Conservation (phyloP, 192 early-diverging fungal species). For the Coemansia sp. region DNA sequence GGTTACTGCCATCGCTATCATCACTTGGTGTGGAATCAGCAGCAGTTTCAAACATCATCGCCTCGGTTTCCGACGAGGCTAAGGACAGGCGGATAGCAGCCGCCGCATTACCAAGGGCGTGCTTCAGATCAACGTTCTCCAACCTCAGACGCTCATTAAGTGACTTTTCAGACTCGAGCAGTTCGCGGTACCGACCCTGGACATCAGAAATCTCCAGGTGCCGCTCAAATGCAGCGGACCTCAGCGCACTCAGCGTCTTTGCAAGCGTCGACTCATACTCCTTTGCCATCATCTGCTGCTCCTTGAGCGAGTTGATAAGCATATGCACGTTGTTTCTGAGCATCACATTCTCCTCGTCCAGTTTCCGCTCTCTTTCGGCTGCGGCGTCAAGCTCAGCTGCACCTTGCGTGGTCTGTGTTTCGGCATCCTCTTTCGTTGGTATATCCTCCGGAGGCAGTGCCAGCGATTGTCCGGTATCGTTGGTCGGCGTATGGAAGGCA, state of each 20-base stretch:
- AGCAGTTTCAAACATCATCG: neutral
- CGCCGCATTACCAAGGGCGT: constrained; percentile 27
- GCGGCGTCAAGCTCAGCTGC: constrained; percentile 7
- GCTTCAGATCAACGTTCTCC: constrained; percentile 32
- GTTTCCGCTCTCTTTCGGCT: neutral
- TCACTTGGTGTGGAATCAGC: neutral
- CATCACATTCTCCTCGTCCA: constrained; percentile 29
- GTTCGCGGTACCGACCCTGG: constrained; percentile 34
- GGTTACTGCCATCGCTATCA: neutral
- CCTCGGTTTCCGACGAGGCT: neutral
- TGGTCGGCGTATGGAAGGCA: constrained; percentile 38
- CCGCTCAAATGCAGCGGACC: constrained; percentile 41
- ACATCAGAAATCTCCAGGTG: constrained; percentile 30
- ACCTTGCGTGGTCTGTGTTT: constrained; percentile 6
- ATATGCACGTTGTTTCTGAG: constrained; percentile 21
- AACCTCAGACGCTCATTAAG: constrained; percentile 31
- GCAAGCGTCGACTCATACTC: constrained; percentile 46
- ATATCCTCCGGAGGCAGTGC: neutral
- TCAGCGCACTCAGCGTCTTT: constrained; percentile 29
- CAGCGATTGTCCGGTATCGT: neutral
- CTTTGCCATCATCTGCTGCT: constrained; percentile 45
- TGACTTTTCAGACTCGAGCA: constrained; percentile 23
- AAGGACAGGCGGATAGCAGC: constrained; percentile 21
- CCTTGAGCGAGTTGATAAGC: constrained; percentile 30
- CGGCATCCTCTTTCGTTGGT: neutral